These are phyloP conservation scores for Wickerhamiella parazyma DNA, from an alignment of 805 yeast species.

Conservation along the genomic window DNA sequence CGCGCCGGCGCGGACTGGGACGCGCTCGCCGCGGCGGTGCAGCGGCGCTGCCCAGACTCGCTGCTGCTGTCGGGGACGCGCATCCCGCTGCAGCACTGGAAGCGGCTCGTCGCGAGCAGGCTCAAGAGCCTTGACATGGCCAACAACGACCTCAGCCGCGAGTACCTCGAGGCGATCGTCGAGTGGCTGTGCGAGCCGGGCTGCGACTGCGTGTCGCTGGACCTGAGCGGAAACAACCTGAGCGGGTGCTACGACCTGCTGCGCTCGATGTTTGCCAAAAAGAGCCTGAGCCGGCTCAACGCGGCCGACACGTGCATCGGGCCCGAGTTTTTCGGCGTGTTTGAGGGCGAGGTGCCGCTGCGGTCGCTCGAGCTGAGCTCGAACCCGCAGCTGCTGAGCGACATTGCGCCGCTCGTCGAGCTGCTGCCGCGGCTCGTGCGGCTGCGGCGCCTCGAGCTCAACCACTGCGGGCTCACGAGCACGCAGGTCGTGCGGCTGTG, in stretches of 20 bases:
- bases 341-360: slow-evolving; percentile 39
- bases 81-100: slow-evolving; percentile 40
- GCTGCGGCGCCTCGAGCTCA: slow-evolving; percentile 56
- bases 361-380: slow-evolving; percentile 65
- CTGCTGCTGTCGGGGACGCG: slow-evolving; percentile 66
- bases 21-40: slow-evolving; percentile 53
- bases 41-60: slow-evolving; percentile 63
- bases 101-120: slow-evolving; percentile 14
- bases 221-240: slow-evolving; percentile 68
- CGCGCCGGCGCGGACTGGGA: slow-evolving; percentile 78
- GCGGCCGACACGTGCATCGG: slow-evolving; percentile 22
- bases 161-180: slow-evolving; percentile 44
- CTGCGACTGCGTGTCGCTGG: slow-evolving; percentile 50
- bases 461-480: slow-evolving; percentile 45
- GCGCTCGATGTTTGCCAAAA: slow-evolving; percentile 23
- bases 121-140: slow-evolving; percentile 68
- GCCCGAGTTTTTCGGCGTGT: slow-evolving; percentile 20
- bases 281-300: slow-evolving; percentile 46
- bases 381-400: slow-evolving; percentile 54
- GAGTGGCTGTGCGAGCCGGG: slow-evolving; percentile 40
- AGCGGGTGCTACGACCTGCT: slow-evolving; percentile 20
- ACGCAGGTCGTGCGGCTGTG: slow-evolving; percentile 47
- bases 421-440: slow-evolving; percentile 56
- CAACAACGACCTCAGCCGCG: slow-evolving; percentile 45
- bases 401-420: slow-evolving; percentile 41